phyloP scores from a whole-genome alignment of 805 yeast genomes.

The Saccharomycopsis amapae region DNA sequence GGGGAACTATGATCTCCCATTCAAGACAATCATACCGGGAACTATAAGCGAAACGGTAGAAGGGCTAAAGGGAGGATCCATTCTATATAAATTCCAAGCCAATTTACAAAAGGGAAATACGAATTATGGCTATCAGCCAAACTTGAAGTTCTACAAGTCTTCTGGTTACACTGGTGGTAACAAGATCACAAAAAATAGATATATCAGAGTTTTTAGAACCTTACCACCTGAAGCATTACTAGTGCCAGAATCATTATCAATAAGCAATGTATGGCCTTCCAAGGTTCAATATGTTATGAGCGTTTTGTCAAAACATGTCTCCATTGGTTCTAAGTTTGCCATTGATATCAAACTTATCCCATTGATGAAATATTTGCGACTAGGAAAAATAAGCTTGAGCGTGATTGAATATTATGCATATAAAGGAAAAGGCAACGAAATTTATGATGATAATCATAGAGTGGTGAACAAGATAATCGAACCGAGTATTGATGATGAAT shows the following conservation, averaged over 20 bases:
- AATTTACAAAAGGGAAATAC: slow-evolving; percentile 55
- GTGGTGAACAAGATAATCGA: slow-evolving; percentile 1
- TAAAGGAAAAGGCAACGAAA: slow-evolving; percentile 4
- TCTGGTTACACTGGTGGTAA: slow-evolving; percentile 48
- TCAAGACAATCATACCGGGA: slow-evolving; percentile 79
- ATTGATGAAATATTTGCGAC: slow-evolving; percentile 63
- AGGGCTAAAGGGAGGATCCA: slow-evolving; percentile 74
- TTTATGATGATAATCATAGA: slow-evolving; percentile 10
- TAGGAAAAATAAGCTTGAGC: slow-evolving; percentile 62
- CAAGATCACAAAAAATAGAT: slow-evolving; percentile 58
- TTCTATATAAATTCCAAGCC: slow-evolving; percentile 69
- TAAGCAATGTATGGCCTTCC: slow-evolving; percentile 91
- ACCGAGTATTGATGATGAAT: slow-evolving; percentile 45
- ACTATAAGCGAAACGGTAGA: slow-evolving; percentile 80
- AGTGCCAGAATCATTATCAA: slow-evolving; percentile 81
- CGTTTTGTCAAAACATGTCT: slow-evolving; percentile 79
- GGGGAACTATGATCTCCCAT: slow-evolving; percentile 90
- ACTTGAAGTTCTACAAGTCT: slow-evolving; percentile 3
- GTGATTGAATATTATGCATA: slow-evolving; percentile 56
- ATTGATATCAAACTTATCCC: slow-evolving; percentile 71
- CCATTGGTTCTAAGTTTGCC: slow-evolving; percentile 75
- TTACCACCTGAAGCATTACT: slow-evolving; percentile 81
- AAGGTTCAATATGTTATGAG: slow-evolving; percentile 85
- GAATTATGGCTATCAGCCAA: neutral
- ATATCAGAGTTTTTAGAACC: slow-evolving; percentile 76